Conservation (phyloP, 2,329 filamentous ascomycete genomes). For the Aspergillus proliferans region DNA sequence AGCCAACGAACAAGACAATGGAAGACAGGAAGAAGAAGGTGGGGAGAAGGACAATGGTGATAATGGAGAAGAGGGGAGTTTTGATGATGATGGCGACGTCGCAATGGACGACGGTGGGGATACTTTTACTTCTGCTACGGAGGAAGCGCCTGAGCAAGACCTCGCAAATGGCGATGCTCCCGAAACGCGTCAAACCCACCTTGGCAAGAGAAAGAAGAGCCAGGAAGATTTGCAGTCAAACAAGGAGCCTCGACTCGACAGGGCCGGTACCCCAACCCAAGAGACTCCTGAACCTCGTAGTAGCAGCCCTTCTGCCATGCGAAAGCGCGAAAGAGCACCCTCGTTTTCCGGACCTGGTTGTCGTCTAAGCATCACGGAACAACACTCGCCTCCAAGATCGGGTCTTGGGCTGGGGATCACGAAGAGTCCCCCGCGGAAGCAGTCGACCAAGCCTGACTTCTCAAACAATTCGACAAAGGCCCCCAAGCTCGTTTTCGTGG, state of each 20-base stretch:
- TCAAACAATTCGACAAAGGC: not conserved
- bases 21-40: not conserved
- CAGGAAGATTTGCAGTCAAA: constrained; percentile 11
- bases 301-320: constrained; percentile 10
- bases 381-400: constrained; percentile 5
- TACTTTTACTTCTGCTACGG: no score
- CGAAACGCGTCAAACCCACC: not conserved
- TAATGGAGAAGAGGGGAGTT: not conserved
- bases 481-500: not conserved
- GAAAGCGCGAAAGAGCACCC: constrained; percentile 9
- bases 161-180: not conserved
- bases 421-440: constrained; percentile 18
- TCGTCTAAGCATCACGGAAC: constrained; percentile 11
- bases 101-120: constrained; percentile 9
- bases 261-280: constrained; percentile 4
- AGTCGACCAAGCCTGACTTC: constrained; percentile 2
- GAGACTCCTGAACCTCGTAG: constrained; percentile 2
- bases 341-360: constrained; percentile 16
- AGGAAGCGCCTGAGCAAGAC: not conserved
- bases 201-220: constrained; percentile 23
- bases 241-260: constrained; percentile 21
- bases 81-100: constrained; percentile 12
- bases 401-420: constrained; percentile 25
- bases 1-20: not conserved
- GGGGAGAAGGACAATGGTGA: not conserved